A percentile compares a stretch with the other conserved stretches of the same genome.
Conservation (phyloP, 148 eudicot species). For the Camellia lanceoleosa region DNA sequence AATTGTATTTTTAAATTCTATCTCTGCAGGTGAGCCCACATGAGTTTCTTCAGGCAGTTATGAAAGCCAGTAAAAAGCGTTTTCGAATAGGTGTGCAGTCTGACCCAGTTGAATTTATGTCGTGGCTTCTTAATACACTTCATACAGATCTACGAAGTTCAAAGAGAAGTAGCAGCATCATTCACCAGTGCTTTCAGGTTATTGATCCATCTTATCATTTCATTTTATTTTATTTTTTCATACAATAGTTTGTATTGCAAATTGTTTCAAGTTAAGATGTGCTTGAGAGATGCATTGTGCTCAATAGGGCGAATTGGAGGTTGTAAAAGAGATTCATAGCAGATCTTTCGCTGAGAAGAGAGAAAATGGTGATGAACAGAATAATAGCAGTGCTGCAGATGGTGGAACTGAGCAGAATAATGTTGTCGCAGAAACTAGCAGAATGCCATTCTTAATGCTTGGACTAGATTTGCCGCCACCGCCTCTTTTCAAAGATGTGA, state of each 20-base stretch:
- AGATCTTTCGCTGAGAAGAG: constrained; percentile 39
- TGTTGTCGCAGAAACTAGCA: constrained; percentile 56
- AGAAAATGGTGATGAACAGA: constrained; percentile 39
- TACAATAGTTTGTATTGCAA: not conserved
- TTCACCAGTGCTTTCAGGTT: constrained; percentile 94
- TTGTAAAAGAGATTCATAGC: constrained; percentile 65
- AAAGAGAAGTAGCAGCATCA: constrained; percentile 68
- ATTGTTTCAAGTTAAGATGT: not conserved
- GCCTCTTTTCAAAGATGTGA: constrained; percentile 85
- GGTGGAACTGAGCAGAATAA: constrained; percentile 39
- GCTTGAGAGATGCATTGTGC: constrained; percentile 13
- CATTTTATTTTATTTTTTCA: not conserved
- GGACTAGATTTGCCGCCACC: constrained; percentile 98
- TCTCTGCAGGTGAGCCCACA: constrained; percentile 91
- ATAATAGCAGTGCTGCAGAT: constrained; percentile 35
- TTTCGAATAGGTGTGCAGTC: constrained; percentile 87
- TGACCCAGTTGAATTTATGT: constrained; percentile 93
- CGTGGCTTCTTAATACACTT: constrained; percentile 91
- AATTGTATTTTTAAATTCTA: not conserved
- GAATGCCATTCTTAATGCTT: constrained; percentile 92
- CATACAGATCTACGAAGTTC: constrained; percentile 69
- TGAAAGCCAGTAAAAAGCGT: constrained; percentile 84
- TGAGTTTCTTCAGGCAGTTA: constrained; percentile 96
- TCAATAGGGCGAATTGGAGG: constrained; percentile 88
- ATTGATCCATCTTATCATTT: constrained; percentile 12